These are phyloP conservation scores for Acer negundo DNA, from an alignment of 345 rosid species.

Conservation along the genomic window DNA sequence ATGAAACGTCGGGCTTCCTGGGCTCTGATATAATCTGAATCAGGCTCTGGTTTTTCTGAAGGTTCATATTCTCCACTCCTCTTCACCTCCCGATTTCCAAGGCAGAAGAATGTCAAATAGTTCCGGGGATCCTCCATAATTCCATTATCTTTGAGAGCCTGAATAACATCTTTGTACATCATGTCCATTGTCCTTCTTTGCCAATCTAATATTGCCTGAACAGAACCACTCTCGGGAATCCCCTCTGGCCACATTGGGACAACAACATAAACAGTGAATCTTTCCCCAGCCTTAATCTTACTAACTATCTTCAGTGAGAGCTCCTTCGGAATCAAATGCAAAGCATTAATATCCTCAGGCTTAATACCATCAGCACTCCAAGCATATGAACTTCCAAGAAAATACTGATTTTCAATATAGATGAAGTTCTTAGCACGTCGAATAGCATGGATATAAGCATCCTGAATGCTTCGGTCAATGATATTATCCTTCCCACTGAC, in stretches of 20 bases:
- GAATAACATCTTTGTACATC: constrained; percentile 85
- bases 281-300: constrained; percentile 88
- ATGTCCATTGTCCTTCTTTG: constrained; percentile 94
- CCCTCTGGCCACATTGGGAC: constrained; percentile 99
- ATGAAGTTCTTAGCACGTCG: constrained; percentile 94
- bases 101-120: constrained; percentile 93
- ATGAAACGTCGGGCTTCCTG: constrained; percentile 96
- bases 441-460: constrained; percentile 90
- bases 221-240: constrained; percentile 85
- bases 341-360: constrained; percentile 84
- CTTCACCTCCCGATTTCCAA: constrained; percentile 91
- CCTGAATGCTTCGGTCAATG: constrained; percentile 95
- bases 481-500: constrained; percentile 96
- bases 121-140: constrained; percentile 74
- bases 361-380: constrained; percentile 88
- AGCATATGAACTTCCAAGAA: constrained; percentile 85
- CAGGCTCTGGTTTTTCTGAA: constrained; percentile 82
- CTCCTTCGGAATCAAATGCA: constrained; percentile 94
- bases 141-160: constrained; percentile 76
- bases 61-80: constrained; percentile 87
- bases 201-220: constrained; percentile 97
- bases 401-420: constrained; percentile 95
- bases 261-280: constrained; percentile 80
- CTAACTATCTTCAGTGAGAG: constrained; percentile 90
- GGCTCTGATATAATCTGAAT: constrained; percentile 78